Evolutionary conservation across 257 asterid genomes (phyloP).

Genomic region (Ajuga chamaepitys): DNA sequence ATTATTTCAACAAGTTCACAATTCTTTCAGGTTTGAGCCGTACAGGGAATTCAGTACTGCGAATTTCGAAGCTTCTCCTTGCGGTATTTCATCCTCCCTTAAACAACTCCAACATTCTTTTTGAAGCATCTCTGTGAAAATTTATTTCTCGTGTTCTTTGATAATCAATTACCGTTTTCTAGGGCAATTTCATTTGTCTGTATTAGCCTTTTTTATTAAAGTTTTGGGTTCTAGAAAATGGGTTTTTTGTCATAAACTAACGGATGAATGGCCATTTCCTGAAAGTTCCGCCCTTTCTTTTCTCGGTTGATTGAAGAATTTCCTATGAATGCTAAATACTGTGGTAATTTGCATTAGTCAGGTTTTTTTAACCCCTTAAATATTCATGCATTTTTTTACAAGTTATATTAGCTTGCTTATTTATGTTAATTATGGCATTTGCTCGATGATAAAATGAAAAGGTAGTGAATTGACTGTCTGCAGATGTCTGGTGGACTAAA

Average conservation of each 20-base stretch:
- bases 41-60: too few relatives aligned
- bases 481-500: conserved; percentile 59
- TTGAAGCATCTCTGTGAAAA: neutral
- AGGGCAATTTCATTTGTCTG: neutral
- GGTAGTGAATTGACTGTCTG: conserved; percentile 3
- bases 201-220: neutral
- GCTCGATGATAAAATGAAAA: neutral
- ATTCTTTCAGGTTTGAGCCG: neutral
- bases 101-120: neutral
- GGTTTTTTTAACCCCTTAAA: neutral
- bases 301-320: neutral
- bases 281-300: neutral
- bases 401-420: neutral
- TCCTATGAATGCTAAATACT: neutral
- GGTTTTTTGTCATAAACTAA: neutral
- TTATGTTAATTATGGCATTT: neutral
- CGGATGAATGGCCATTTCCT: neutral
- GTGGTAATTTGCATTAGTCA: neutral
- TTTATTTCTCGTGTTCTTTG: neutral
- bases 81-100: conserved; percentile 3
- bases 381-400: neutral
- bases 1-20: neutral
- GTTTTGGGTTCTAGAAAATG: neutral
- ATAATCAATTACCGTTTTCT: neutral
- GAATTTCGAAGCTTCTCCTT: neutral